Evolutionary conservation across 1,284 basidiomycete species (phyloP), one percentile per base, ranked within the genome.

Genomic region (Pseudozyma flocculosa): DNA sequence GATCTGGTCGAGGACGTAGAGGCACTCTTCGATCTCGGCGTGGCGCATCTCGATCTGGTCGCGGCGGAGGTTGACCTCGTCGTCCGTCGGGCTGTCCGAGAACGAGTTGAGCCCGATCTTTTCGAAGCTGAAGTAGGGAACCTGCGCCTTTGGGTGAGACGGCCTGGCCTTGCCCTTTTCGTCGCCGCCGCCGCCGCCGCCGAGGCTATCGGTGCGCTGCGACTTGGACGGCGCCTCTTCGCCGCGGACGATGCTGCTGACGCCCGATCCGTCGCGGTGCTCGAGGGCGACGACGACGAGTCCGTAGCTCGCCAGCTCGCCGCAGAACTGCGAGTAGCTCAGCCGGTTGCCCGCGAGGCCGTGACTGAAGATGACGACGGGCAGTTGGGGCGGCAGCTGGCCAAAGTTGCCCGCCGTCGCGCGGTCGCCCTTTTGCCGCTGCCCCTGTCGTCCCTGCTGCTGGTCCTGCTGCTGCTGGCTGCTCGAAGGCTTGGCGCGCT

Each of bases 211-310:
- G 14, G 36, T 37, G 5, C 7, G 18, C 36, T 37, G 14, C 18
- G 36, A 37, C 36, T 17, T 37, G 7, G 36, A 37, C 36, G 36
- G 36, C 2, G 58, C 58, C 26, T 54, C 58, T 49, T 61, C 48
- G 41, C 58, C 58, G 2, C 58, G 45, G 19, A 81, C 75, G 21
- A 73, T 78, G 10, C 78, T 79, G 37, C 78, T 79, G 7, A 82
- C 79, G 23, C 79, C 79, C 0, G 81, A 81, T 2, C 82, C 82
- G 45, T 83, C 82, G 14, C 81, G 75, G 51, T 82, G 82, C 57
- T 83, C 83, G n/a, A 83, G 78, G 2, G 80, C 81, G 13, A 77
- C 80, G 2, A 83, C 82, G 49, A 73, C 47, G 48, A 72, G 56
- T 5, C 70, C 72, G n/a, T 69, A 45, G 2, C 57, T 63, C 2